These are phyloP conservation scores for Dipteronia sinensis DNA, from an alignment of 345 rosid species.

Conservation along the genomic window DNA sequence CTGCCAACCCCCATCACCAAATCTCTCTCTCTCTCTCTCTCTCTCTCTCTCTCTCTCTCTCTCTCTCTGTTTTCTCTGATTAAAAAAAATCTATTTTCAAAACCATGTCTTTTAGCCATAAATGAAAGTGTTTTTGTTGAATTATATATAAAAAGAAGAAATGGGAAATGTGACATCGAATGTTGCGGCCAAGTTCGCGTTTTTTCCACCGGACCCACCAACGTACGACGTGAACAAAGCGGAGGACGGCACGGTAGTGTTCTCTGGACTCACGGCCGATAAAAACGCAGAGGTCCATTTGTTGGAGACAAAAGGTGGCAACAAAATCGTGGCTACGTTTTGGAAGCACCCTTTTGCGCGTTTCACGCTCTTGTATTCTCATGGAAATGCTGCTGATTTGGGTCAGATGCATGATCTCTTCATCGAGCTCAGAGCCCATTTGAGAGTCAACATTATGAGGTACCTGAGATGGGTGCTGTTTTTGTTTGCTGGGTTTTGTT, in stretches of 20 bases:
- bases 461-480: constrained; percentile 18
- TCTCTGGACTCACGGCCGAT: constrained; percentile 73
- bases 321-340: constrained; percentile 82
- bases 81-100: not conserved
- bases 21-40: not conserved
- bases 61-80: not conserved
- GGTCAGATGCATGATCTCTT: constrained; percentile 97
- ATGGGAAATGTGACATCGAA: constrained; percentile 97
- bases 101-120: not conserved
- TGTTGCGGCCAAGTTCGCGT: constrained; percentile 97
- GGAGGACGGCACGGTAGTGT: constrained; percentile 62
- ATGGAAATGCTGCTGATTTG: constrained; percentile 97
- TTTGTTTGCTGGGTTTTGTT: not conserved
- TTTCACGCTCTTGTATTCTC: constrained; percentile 89
- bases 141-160: not conserved
- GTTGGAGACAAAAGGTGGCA: constrained; percentile 75
- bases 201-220: constrained; percentile 96
- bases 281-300: constrained; percentile 81
- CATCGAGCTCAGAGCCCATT: constrained; percentile 94
- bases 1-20: not conserved
- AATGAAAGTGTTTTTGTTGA: constrained; percentile 5
- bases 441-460: constrained; percentile 97
- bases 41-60: not conserved
- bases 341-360: constrained; percentile 96
- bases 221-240: constrained; percentile 67